Conservation (phyloP, 2,329 filamentous ascomycete species). For the Chrysoporthe deuterocubensis region DNA sequence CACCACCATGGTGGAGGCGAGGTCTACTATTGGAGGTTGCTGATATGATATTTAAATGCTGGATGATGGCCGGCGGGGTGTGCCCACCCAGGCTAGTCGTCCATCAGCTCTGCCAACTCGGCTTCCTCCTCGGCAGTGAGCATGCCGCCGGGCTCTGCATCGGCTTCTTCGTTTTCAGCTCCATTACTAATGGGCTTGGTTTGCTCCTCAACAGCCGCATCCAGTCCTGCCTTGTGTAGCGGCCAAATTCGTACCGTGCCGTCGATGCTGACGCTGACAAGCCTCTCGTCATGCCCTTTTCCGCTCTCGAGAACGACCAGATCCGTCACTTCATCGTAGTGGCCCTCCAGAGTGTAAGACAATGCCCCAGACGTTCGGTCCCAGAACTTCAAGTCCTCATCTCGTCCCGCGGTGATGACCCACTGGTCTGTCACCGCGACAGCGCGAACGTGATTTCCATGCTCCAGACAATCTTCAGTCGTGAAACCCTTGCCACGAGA, state of each 20-base stretch:
- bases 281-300: slow-evolving; percentile 45
- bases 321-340: slow-evolving; percentile 92
- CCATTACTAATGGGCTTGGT: slow-evolving; percentile 55
- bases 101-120: slow-evolving; percentile 90
- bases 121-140: slow-evolving; percentile 89
- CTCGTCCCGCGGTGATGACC: slow-evolving; percentile 85
- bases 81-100: slow-evolving; percentile 57
- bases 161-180: slow-evolving; percentile 53
- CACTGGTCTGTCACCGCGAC: slow-evolving; percentile 76
- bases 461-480: slow-evolving; percentile 71
- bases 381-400: slow-evolving; percentile 93
- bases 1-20: neutral
- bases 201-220: slow-evolving; percentile 52
- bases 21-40: slow-evolving; percentile 1
- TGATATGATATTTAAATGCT: neutral
- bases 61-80: neutral
- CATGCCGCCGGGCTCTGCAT: slow-evolving; percentile 48
- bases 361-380: slow-evolving; percentile 74
- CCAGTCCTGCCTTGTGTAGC: slow-evolving; percentile 63
- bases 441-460: slow-evolving; percentile 90
- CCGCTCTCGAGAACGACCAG: slow-evolving; percentile 63
- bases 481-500: slow-evolving; percentile 70
- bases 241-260: slow-evolving; percentile 86
- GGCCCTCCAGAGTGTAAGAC: slow-evolving; percentile 75
- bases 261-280: slow-evolving; percentile 89